phyloP scores from a whole-genome alignment of 192 early-diverging fungal genomes.

The Geosiphon pyriformis region DNA sequence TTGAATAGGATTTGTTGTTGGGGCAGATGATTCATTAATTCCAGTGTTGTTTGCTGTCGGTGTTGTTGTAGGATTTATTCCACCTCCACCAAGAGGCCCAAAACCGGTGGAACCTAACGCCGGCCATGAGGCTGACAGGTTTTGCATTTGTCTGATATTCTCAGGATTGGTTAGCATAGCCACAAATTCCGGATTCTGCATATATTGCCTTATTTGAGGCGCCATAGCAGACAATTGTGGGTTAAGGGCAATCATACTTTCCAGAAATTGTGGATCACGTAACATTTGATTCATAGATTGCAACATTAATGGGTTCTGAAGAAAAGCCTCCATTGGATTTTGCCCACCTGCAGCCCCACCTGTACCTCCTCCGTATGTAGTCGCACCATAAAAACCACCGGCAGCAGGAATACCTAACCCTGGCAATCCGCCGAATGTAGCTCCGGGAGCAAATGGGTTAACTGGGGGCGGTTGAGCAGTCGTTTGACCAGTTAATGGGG shows the following conservation, averaged over 20 bases:
- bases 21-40: constrained; percentile 38
- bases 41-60: constrained; percentile 26
- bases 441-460: constrained; percentile 40
- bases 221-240: constrained; percentile 76
- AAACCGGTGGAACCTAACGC: constrained; percentile 23
- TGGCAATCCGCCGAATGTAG: background rate
- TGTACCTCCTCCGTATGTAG: constrained; percentile 59
- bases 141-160: constrained; percentile 63
- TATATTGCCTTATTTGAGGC: constrained; percentile 81
- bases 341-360: constrained; percentile 58
- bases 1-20: constrained; percentile 16
- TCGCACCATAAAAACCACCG: constrained; percentile 51
- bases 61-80: constrained; percentile 27
- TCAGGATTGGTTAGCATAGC: constrained; percentile 86
- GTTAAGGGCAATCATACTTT: constrained; percentile 77
- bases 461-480: background rate
- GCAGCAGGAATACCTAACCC: constrained; percentile 17
- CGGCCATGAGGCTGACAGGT: constrained; percentile 50
- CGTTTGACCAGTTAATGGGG: constrained; percentile 20
- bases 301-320: constrained; percentile 80
- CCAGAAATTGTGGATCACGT: constrained; percentile 81
- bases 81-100: constrained; percentile 21
- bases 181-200: constrained; percentile 70
- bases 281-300: constrained; percentile 77
- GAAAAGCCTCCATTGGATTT: constrained; percentile 51